phyloP scores from a whole-genome alignment of 1,284 basidiomycete genomes.

The Boletus sp. region DNA sequence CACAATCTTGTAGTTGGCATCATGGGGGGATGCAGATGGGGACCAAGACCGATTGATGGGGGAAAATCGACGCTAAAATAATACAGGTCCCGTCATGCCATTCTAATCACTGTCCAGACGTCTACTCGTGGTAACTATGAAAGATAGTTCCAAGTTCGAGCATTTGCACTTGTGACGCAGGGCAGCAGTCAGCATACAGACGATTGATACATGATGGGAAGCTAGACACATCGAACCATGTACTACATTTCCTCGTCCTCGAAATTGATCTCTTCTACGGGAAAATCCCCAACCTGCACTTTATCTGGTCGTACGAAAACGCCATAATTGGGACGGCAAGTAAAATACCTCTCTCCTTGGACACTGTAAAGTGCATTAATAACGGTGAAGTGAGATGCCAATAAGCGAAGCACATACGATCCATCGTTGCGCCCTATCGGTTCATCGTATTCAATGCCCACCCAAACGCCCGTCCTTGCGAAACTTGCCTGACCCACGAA shows the following conservation, averaged over 20 bases:
- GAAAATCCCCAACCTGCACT: conserved; percentile 85
- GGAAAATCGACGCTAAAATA: background rate
- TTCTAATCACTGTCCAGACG: background rate
- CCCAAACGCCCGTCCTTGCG: conserved; percentile 74
- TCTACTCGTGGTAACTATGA: too few relatives aligned
- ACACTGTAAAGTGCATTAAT: conserved; percentile 55
- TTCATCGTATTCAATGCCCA: conserved; percentile 96
- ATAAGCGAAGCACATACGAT: conserved; percentile 59
- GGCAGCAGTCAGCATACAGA: too few relatives aligned
- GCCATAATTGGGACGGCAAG: conserved; percentile 76
- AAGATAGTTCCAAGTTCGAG: too few relatives aligned
- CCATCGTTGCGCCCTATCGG: conserved; percentile 97
- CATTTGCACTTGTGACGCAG: too few relatives aligned
- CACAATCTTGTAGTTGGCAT: background rate
- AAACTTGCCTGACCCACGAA: conserved; percentile 87
- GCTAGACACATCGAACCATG: background rate
- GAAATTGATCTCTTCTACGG: conserved; percentile 74
- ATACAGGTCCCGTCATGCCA: too few relatives aligned
- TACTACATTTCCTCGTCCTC: conserved; percentile 79
- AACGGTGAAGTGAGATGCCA: background rate
- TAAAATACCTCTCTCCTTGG: conserved; percentile 85
- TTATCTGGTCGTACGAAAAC: conserved; percentile 88
- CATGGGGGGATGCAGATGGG: background rate
- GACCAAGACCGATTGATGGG: background rate
- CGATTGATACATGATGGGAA: background rate